These are phyloP conservation scores for Kandelia obovata DNA, from an alignment of 345 rosid genomes.

Conservation along the genomic window DNA sequence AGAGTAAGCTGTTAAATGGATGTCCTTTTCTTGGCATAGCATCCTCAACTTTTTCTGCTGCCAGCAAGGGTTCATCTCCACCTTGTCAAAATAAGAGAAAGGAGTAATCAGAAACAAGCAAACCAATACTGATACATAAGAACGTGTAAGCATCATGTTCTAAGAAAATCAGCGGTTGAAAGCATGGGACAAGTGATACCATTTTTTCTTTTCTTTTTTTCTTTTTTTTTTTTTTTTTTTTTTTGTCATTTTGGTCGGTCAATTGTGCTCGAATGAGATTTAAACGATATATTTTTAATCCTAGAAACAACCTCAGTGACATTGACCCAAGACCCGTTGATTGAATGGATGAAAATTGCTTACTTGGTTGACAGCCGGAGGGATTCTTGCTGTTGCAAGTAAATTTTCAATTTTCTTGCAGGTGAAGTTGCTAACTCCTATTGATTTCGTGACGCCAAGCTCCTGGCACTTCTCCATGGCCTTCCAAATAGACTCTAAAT, in stretches of 20 bases:
- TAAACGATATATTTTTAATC: too few relatives aligned
- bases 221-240: too few relatives aligned
- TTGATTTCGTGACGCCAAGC: slow-evolving; percentile 33
- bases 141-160: too few relatives aligned
- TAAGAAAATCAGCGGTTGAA: too few relatives aligned
- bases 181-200: too few relatives aligned
- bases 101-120: background rate
- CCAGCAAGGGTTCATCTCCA: slow-evolving; percentile 39
- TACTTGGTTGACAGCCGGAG: slow-evolving; percentile 42
- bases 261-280: too few relatives aligned
- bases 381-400: slow-evolving; percentile 25
- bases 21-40: slow-evolving; percentile 26
- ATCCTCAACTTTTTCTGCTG: slow-evolving; percentile 32
- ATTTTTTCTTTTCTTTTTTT: too few relatives aligned
- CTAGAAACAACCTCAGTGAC: too few relatives aligned
- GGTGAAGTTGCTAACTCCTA: slow-evolving; percentile 42
- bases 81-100: slow-evolving; percentile 9
- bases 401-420: slow-evolving; percentile 33
- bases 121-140: background rate
- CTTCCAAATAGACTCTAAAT: slow-evolving; percentile 32
- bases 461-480: slow-evolving; percentile 42
- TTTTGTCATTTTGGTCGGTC: too few relatives aligned
- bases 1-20: slow-evolving; percentile 33
- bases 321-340: background rate
- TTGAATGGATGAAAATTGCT: background rate